phyloP scores from a whole-genome alignment of 768 basidiomycete species.

The Boletus sensibilis region DNA sequence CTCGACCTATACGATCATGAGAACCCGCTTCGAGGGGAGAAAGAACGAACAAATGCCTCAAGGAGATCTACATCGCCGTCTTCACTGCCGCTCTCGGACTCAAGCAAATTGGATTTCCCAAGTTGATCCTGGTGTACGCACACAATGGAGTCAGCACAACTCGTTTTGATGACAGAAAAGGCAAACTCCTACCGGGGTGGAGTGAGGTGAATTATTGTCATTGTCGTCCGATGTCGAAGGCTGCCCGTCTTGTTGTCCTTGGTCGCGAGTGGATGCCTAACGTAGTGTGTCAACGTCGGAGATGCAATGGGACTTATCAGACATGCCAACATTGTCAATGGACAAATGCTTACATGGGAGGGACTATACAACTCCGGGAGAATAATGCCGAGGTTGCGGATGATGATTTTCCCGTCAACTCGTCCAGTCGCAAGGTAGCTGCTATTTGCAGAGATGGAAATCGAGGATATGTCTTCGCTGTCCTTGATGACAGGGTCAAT shows the following conservation, averaged over 20 bases:
- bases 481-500: background rate
- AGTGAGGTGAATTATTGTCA: background rate
- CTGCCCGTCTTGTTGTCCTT: too few species aligned
- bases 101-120: background rate
- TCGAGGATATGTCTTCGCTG: fast-evolving
- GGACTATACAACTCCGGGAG: too few species aligned
- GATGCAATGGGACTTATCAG: too few species aligned
- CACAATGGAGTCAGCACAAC: background rate
- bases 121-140: background rate
- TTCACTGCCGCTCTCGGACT: background rate
- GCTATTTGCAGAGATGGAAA: background rate
- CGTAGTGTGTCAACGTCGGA: too few species aligned
- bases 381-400: too few species aligned
- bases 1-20: too few species aligned
- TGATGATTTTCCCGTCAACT: too few species aligned
- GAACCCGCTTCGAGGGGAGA: too few species aligned
- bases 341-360: too few species aligned
- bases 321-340: too few species aligned
- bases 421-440: background rate
- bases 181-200: background rate
- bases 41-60: background rate
- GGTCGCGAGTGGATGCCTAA: too few species aligned
- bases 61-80: background rate
- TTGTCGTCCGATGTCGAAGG: too few species aligned
- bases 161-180: background rate